Conservation (phyloP, 1,284 basidiomycete genomes). For the Rugiboletus extremiorientalis region DNA sequence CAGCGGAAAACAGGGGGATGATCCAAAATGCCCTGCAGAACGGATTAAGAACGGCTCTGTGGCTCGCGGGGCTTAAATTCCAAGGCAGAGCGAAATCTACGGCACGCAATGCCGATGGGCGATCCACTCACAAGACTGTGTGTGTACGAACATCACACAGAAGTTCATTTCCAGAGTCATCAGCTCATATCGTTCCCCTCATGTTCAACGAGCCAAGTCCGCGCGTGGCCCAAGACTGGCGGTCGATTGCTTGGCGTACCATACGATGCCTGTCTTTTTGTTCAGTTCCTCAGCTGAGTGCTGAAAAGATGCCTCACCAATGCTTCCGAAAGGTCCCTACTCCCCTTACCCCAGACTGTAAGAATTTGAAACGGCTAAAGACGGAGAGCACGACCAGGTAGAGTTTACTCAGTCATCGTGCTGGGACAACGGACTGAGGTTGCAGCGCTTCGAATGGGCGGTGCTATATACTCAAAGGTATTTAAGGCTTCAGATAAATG, state of each 20-base stretch:
- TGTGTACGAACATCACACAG: neutral
- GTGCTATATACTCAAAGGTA: too few species aligned
- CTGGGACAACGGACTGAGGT: too few species aligned
- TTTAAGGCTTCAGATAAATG: too few species aligned
- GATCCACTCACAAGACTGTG: neutral
- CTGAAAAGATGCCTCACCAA: conserved; percentile 11
- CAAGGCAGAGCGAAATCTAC: conserved; percentile 18
- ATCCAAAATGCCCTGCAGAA: neutral
- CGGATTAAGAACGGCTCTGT: conserved; percentile 9
- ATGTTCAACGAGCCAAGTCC: neutral
- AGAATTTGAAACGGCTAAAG: too few species aligned
- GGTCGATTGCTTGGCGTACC: neutral
- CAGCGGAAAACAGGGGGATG: conserved; percentile 22
- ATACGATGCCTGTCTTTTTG: neutral
- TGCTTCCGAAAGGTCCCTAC: neutral
- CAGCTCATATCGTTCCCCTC: neutral
- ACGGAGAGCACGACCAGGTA: too few species aligned
- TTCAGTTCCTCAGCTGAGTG: neutral
- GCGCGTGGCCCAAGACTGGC: neutral
- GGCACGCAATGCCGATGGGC: conserved; percentile 17
- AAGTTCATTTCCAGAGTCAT: neutral
- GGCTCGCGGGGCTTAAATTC: conserved; percentile 21
- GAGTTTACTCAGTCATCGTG: too few species aligned
- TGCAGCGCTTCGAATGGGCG: too few species aligned
- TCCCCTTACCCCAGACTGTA: neutral